Evolutionary conservation across 208 protist species (phyloP), one percentile per base, ranked within the genome.

Genomic region (Trypanosoma brucei): DNA sequence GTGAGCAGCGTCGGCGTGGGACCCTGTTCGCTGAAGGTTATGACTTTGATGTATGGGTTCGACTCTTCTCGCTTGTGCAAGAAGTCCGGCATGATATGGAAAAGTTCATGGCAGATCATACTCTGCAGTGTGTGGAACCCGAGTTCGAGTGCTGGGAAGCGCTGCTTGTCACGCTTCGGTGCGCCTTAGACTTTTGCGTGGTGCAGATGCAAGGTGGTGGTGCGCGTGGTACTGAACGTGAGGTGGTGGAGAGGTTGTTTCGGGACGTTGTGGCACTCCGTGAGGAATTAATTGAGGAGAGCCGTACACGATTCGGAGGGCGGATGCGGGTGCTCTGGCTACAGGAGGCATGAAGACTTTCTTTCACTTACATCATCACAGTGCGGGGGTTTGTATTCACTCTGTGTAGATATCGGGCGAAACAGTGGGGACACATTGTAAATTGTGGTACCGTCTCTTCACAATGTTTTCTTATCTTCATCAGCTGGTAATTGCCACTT

Each of bases 101-200:
- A 69, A 59, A 81, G 55, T 90, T 80, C 55, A 83, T 92, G 2
- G 70, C 70, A 2, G 69, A 75, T 31, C 56, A 68, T 33, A 38
- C 54, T 33, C 35, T 5, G 22, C 55, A 67, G 36, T 30, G 46
- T 33, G 70, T 86, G 48, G 79, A 86, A 62, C 88, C 88, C 33
- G 81, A 94, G 75, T 88, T 92, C 59, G 88, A 94, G 77, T 94
- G 83, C 72, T 94, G 88, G 85, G 84, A 94, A 69, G 68, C 81
- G n/a, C 44, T 92, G 49, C 53, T 94, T 30, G 52, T 91, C 40
- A 72, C 74, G 49, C 72, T 92, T 68, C 79, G 88, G 3, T 83
- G 78, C 39, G 56, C 89, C 6, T 59, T 94, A 50, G 85, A 94
- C 51, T 88, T 77, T 69, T 85, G 78, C 38, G 81, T 83, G n/a